phyloP scores from a whole-genome alignment of 1,284 basidiomycete genomes.

The Sporisorium graminicola region DNA sequence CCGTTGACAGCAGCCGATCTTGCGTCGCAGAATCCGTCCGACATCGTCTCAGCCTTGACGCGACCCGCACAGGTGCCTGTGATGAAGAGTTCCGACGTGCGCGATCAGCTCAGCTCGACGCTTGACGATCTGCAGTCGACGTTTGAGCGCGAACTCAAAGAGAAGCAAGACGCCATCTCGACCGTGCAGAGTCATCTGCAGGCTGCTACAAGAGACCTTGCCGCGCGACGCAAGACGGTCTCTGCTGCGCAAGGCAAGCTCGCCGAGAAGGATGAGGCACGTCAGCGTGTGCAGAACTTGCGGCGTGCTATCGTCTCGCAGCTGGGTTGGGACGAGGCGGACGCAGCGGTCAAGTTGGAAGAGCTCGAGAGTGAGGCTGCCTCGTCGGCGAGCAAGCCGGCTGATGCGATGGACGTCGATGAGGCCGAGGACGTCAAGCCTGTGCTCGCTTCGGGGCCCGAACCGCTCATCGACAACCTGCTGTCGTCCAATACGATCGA shows the following conservation, averaged over 20 bases:
- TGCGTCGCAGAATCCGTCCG: slow-evolving; percentile 72
- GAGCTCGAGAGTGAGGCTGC: slow-evolving; percentile 19
- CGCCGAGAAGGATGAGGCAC: slow-evolving; percentile 61
- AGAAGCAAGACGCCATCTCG: slow-evolving; percentile 87
- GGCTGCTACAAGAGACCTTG: slow-evolving; percentile 87
- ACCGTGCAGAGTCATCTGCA: slow-evolving; percentile 87
- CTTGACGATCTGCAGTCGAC: slow-evolving; percentile 83
- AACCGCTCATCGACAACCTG: slow-evolving; percentile 7
- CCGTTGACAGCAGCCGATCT: slow-evolving; percentile 55
- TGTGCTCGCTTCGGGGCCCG: slow-evolving; percentile 3
- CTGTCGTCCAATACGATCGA: slow-evolving; percentile 9
- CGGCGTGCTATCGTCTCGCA: slow-evolving; percentile 39
- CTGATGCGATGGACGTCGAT: slow-evolving; percentile 39
- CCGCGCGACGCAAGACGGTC: slow-evolving; percentile 80
- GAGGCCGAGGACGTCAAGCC: slow-evolving; percentile 27
- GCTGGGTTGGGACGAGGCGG: slow-evolving; percentile 74
- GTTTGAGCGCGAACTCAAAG: slow-evolving; percentile 85
- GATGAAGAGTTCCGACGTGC: slow-evolving; percentile 90
- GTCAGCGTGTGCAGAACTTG: slow-evolving; percentile 55
- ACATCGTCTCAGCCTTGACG: slow-evolving; percentile 73
- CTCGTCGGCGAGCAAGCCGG: neutral
- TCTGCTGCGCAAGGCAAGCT: slow-evolving; percentile 56
- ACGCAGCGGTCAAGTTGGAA: slow-evolving; percentile 4
- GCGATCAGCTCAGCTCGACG: slow-evolving; percentile 74
- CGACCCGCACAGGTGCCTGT: slow-evolving; percentile 73